Evolutionary conservation across 2,329 filamentous ascomycete species (phyloP).

Genomic region (Ascocoryne sarcoides): DNA sequence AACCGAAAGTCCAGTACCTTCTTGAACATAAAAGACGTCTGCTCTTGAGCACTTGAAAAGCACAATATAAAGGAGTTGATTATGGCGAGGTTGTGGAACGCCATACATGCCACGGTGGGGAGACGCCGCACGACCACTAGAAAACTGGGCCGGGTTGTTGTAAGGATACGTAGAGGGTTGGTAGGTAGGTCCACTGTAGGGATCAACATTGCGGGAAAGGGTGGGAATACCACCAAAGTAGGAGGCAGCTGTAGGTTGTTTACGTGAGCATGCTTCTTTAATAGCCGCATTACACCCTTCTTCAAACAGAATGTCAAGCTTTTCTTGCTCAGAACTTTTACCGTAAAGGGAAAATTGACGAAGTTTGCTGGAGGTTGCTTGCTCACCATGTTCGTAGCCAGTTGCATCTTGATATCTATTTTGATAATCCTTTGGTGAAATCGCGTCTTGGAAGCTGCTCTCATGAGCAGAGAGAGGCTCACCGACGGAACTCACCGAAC

Average conservation of each 20-base stretch:
- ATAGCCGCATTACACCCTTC: conserved; percentile 5
- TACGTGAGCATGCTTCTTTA: conserved; percentile 15
- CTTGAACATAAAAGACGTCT: conserved; percentile 94
- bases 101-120: conserved; percentile 55
- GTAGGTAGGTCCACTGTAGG: conserved; percentile 11
- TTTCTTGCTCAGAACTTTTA: conserved; percentile 5
- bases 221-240: conserved; percentile 26
- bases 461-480: conserved; percentile 38
- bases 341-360: conserved; percentile 10
- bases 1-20: conserved; percentile 84
- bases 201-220: conserved; percentile 18
- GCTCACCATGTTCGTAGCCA: conserved; percentile 29
- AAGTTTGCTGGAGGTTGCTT: conserved; percentile 9
- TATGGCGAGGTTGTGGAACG: conserved; percentile 52
- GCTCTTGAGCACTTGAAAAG: conserved; percentile 94
- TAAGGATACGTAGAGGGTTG: conserved; percentile 23
- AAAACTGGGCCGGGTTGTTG: conserved; percentile 18
- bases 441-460: conserved; percentile 20
- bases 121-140: conserved; percentile 40
- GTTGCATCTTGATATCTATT: conserved; percentile 24
- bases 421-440: conserved; percentile 23
- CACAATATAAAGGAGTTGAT: conserved; percentile 75
- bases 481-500: conserved; percentile 51
- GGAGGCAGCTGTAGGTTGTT: conserved; percentile 21
- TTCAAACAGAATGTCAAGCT: conserved; percentile 7